phyloP scores from a whole-genome alignment of 176 grass and related monocot genomes.

The Canna indica region DNA sequence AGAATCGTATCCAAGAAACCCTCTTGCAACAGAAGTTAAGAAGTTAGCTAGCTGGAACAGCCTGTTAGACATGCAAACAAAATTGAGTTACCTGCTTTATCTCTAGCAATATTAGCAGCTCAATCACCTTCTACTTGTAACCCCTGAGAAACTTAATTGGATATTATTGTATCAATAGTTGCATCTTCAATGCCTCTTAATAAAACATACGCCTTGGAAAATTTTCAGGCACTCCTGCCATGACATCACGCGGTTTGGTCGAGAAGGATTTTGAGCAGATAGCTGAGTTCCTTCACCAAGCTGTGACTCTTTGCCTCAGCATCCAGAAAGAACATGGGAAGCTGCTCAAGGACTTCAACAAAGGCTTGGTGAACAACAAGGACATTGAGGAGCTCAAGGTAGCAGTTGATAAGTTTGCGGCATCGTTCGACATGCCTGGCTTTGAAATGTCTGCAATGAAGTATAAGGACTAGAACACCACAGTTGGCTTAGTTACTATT shows the following conservation, averaged over 20 bases:
- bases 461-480: constrained; percentile 39
- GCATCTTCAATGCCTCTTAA: no score
- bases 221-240: constrained; percentile 60
- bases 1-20: no score
- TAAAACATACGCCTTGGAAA: no score
- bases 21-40: no score
- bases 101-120: no score
- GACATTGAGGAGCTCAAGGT: constrained; percentile 59
- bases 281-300: constrained; percentile 88
- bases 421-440: constrained; percentile 90
- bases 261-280: constrained; percentile 98
- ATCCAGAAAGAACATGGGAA: constrained; percentile 88
- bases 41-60: no score
- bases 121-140: no score
- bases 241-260: constrained; percentile 80
- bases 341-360: constrained; percentile 84
- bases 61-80: no score
- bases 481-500: background rate
- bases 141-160: no score
- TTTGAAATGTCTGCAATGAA: constrained; percentile 81
- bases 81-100: no score
- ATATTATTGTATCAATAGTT: no score
- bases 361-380: constrained; percentile 71
- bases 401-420: constrained; percentile 67
- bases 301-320: constrained; percentile 73